A percentile compares a stretch with the other conserved stretches of the same genome.
phyloP scores from a whole-genome alignment of 371 early-diverging fungal species.

The Mortierella polycephala region DNA sequence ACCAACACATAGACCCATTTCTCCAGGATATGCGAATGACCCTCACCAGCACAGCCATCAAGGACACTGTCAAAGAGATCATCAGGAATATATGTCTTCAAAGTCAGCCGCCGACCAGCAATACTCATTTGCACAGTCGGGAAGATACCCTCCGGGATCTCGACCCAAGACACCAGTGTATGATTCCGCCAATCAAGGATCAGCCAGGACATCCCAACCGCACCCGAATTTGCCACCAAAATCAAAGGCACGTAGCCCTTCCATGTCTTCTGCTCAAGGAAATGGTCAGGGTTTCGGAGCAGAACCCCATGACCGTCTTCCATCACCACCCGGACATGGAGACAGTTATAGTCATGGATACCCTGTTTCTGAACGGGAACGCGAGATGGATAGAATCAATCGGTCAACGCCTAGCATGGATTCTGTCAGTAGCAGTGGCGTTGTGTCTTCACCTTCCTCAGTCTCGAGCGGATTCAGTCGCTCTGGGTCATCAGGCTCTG shows the following conservation, averaged over 20 bases:
- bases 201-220: not conserved
- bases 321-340: not conserved
- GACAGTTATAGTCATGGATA: not conserved
- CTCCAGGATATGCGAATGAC: not conserved
- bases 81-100: conserved; percentile 19
- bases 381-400: not conserved
- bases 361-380: not conserved
- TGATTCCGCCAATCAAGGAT: not conserved
- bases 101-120: conserved; percentile 8
- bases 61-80: conserved; percentile 12
- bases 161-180: conserved; percentile 13
- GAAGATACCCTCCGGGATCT: not conserved
- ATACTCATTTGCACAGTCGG: not conserved
- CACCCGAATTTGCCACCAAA: conserved; percentile 28
- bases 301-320: too few relatives aligned
- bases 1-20: not conserved
- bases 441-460: conserved; percentile 7
- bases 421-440: not conserved
- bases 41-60: conserved; percentile 12
- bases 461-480: conserved; percentile 18
- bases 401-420: conserved; percentile 9
- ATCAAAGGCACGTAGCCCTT: conserved; percentile 27
- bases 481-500: conserved; percentile 15
- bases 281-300: too few relatives aligned
- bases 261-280: conserved; percentile 25